Base-by-base conservation (phyloP, 176 grass and related monocot species). In the Carex myosuroides region DNA sequence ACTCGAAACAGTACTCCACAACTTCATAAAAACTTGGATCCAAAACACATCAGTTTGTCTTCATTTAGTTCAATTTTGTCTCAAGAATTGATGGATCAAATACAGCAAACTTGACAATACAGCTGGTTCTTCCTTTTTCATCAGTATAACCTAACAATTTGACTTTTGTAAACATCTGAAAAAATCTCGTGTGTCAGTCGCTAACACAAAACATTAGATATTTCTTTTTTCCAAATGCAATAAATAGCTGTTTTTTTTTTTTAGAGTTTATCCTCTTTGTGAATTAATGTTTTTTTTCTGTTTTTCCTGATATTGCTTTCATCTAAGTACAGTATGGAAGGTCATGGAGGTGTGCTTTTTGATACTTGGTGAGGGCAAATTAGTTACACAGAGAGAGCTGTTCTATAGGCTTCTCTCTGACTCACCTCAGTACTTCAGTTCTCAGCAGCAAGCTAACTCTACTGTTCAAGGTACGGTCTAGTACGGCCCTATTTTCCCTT, bases 351-450 rank as follows among this genome's bases (percentile, higher is more conserved):
- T 91, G 79, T 98, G 89, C 67, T 98, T 91, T 84, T 81, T 88
- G 84, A 90, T 98, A 69, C 84, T 98, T 18, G 87, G 84, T 26
- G 91, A 98, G 60, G 92, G 85, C 74, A 98, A 98, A 87, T 18
- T 93, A 59, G 88, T 95, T 60, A 90, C 90, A 26, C 92, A 92
- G 71, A 82, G 92, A 26, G 92, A 95, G 70, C 74, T 98, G 32
- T 95, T 98, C 60, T 98, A 98, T 88, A 98, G 90, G 80, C 88
- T 98, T 33, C 79, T 98, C 29, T 93, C 89, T 3, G 80, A 86
- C 37, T 91, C 92, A 3, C 91, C 92, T 35, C 84, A 87, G 12
- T 95, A 93, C 70, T 98, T 98, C 83, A 91, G 62, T 30, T 93
- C 89, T 44, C 93, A 95, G 80, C n/a, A 48, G 54, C 89, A 95